Evolutionary conservation across 1,284 basidiomycete genomes (phyloP), one percentile per base, ranked within the genome.

Genomic region (Leccinum fallax): DNA sequence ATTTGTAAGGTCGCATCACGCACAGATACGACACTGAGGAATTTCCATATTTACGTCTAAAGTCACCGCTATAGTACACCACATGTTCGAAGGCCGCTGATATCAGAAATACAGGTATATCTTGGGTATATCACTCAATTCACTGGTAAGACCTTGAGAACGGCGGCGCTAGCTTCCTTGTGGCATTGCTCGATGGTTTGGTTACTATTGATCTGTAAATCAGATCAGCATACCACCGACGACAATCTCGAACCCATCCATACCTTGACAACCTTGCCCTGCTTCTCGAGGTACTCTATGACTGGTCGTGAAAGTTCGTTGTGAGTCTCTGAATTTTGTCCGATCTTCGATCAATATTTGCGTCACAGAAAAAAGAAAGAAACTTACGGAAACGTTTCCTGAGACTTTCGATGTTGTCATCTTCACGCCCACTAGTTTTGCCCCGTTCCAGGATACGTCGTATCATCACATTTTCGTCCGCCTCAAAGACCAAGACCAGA

Each of bases 231-330:
- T 43, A 34, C 4, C 28, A 24, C 54, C 36, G 36, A 28, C 57
- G 38, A 19, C 24, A 34, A 24, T 55, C 34, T 16, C 30, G 21
- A 13, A 49, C 21, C 46, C 21, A 55, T 43, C 19, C 59, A 36
- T 59, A 59, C 49, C 60, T 62, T 64, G 95, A 94, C 88, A 19
- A 98, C 93, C 75, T 94, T 94, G 71, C 79, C 81, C 62, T 83
- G 74, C 63, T 82, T 77, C 59, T 83, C 78, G 77, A 97, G 98
- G 76, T 95, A 84, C 59, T 97, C 83, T 64, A 99, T 94, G 59
- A 99, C 97, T 11, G 97, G 97, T 92, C 95, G 94, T n/a, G 93
- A 95, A 54, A 95, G 92, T 55, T 92, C 88, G 65, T 91, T 83
- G 78, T 98, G 98, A 1, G 96, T 97, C 43, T 80, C 95, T 97